Base-by-base conservation (phyloP, 331 rosid species). In the Telfairia occidentalis region DNA sequence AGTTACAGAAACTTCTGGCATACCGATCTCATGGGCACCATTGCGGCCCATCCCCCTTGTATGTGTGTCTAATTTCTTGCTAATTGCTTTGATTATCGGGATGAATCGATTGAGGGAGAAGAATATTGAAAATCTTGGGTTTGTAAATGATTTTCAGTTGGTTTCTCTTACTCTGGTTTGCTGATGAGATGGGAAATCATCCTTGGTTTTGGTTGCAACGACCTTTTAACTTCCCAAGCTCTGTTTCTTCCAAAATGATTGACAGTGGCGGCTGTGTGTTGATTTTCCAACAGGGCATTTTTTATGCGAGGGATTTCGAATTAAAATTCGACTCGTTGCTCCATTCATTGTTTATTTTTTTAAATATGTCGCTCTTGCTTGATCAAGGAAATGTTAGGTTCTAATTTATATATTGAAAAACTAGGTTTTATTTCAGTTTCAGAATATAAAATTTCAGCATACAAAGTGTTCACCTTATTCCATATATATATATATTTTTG, bases 1-100 rank as follows among this genome's bases (percentile, higher is more conserved):
- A 85, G 55, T 70, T 92, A 77, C 81, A 90, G 94, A 26, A 92
- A 90, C 81, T 45, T 92, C 83, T 92, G 97, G 97, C 97, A 92
- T 86, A 50, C 94, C 21, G 89, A 90, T 78, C 96, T 92, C 75
- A 43, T 81, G 71, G 19, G 76, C 9, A 83, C 97, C 71, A 83
- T 88, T n/a, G 81, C 82, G 60, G 88, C 89, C 6, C 87, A 90
- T 64, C 80, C 97, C 35, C 92, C 84, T 24, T 90, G 96, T 90
- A 89, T 28, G 65, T 61, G 15, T 58, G 45, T 23, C 21, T 13
- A 69, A 29, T 9, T 42, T 13, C 78, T 2, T 66, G 35, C 60
- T 24, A 5, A 13, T 21, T 85, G 7, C 52, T 12, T 38, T 1
- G 11, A 13, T 21, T 85, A 5, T 64, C 9, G 24, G 5, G 60